These are phyloP conservation scores for Solanum infundibuliforme DNA, from an alignment of 257 asterid genomes.

Conservation along the genomic window DNA sequence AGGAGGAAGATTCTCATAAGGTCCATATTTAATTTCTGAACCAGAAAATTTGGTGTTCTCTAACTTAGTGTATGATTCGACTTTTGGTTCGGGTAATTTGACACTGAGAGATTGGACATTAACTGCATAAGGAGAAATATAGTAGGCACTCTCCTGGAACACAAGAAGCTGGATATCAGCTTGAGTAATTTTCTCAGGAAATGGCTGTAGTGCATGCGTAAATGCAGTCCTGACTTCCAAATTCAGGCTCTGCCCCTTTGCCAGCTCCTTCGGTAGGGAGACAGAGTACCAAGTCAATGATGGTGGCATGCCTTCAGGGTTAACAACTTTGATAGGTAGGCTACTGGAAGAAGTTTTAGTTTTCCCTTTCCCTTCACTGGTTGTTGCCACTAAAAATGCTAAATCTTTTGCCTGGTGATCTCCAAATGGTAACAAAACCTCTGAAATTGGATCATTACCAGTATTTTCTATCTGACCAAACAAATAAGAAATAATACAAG, in stretches of 20 bases:
- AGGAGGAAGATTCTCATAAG: slow-evolving; percentile 67
- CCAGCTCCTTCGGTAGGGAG: slow-evolving; percentile 61
- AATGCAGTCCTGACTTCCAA: slow-evolving; percentile 74
- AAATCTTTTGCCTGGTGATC: slow-evolving; percentile 53
- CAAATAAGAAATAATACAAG: neutral
- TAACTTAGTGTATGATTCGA: slow-evolving; percentile 81
- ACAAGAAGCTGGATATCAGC: slow-evolving; percentile 73
- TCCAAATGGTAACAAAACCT: slow-evolving; percentile 57
- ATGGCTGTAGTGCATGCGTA: slow-evolving; percentile 55
- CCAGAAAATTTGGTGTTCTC: slow-evolving; percentile 81
- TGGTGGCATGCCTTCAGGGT: slow-evolving; percentile 62
- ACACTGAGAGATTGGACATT: slow-evolving; percentile 65
- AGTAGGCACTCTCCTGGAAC: slow-evolving; percentile 83
- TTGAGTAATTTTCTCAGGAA: slow-evolving; percentile 93
- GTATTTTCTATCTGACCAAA: slow-evolving; percentile 51
- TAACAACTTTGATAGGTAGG: slow-evolving; percentile 33
- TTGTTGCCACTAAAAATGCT: slow-evolving; percentile 42
- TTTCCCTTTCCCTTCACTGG: slow-evolving; percentile 69
- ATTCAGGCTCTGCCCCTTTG: slow-evolving; percentile 57
- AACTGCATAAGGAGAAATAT: slow-evolving; percentile 69
- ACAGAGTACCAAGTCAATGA: slow-evolving; percentile 63
- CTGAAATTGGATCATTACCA: slow-evolving; percentile 49
- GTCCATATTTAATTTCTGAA: slow-evolving; percentile 91
- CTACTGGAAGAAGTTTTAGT: slow-evolving; percentile 36
- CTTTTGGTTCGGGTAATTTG: slow-evolving; percentile 75